Evolutionary conservation across 2,329 filamentous ascomycete genomes (phyloP), one percentile per base, ranked within the genome.

Genomic region (Alternaria sp.): DNA sequence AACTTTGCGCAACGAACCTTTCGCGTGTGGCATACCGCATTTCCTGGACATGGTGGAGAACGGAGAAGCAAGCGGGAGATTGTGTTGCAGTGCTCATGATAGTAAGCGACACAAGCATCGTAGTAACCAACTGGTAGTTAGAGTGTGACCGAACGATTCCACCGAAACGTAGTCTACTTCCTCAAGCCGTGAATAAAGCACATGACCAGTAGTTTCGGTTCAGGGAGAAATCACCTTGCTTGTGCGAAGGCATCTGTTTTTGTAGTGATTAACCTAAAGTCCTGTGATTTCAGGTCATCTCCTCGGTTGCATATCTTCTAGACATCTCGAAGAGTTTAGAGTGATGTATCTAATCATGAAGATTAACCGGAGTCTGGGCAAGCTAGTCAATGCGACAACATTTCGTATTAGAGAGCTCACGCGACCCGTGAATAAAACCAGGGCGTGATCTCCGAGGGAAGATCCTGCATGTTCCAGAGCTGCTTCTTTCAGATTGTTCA

Each of bases 81-180:
- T 31, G 9, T 31, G 9, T 31, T 31, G 29, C 29, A 31, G 3
- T 31, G 17, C 17, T 17, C 17, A 31, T 31, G 5, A 10, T 3
- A 31, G 29, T 9, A 17, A 17, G 17, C 17, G 17, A 17, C 17
- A 17, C 17, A 17, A 9, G 29, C 29, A 31, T 8, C 10, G 29
- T 31, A 31, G 8, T 31, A 6, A 31, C 3, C 5, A 10, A 31
- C 29, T 31, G 5, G 9, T 31, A 31, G 29, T 5, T 34, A 14
- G 5, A 11, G 2, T 37, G 17, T 17, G 36, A 21, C 8, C 4
- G 2, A 21, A 37, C 7, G n/a, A 21, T 37, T 37, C 9, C n/a
- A 10, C 17, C 2, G n/a, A 21, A 0, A 0, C 3, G n/a, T 14
- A 9, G n/a, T 37, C 3, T 3, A 37, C n/a, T 2, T 10, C 7